Evolutionary conservation across 768 basidiomycete species (phyloP).

Genomic region (Zangia roseola): DNA sequence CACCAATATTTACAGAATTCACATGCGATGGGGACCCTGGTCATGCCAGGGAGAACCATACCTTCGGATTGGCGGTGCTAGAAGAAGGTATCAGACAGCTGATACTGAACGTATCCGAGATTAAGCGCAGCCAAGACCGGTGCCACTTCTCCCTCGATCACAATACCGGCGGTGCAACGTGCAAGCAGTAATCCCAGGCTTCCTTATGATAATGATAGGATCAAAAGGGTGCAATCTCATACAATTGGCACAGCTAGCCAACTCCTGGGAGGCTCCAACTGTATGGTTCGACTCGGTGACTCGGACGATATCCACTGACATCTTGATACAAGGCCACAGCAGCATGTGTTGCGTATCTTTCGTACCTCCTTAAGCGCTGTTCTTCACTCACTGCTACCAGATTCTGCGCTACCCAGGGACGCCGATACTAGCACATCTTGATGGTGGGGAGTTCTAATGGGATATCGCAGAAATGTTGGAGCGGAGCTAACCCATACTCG

Average conservation of each 20-base stretch:
- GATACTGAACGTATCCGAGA: background rate
- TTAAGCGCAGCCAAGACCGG: constrained; percentile 15
- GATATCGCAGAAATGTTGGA: background rate
- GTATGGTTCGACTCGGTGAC: constrained; percentile 16
- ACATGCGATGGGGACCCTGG: constrained; percentile 1
- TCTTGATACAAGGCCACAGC: constrained; percentile 16
- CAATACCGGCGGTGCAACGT: constrained; percentile 10
- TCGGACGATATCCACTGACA: background rate
- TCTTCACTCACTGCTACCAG: constrained; percentile 11
- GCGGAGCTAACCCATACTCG: no score
- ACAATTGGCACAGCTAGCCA: background rate
- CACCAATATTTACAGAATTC: background rate
- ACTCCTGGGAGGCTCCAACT: background rate
- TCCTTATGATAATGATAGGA: constrained; percentile 6
- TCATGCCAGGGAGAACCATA: background rate
- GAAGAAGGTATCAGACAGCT: constrained; percentile 12
- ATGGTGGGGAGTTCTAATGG: background rate
- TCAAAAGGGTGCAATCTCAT: constrained; percentile 10
- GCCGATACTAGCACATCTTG: background rate
- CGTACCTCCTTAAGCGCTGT: background rate
- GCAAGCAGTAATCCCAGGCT: constrained; percentile 8
- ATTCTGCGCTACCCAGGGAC: background rate
- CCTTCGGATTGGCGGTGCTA: constrained; percentile 16
- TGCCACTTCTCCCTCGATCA: constrained; percentile 21
- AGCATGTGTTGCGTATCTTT: background rate